phyloP scores from a whole-genome alignment of 2,329 filamentous ascomycete genomes.

The Rhynchosporium graminicola region DNA sequence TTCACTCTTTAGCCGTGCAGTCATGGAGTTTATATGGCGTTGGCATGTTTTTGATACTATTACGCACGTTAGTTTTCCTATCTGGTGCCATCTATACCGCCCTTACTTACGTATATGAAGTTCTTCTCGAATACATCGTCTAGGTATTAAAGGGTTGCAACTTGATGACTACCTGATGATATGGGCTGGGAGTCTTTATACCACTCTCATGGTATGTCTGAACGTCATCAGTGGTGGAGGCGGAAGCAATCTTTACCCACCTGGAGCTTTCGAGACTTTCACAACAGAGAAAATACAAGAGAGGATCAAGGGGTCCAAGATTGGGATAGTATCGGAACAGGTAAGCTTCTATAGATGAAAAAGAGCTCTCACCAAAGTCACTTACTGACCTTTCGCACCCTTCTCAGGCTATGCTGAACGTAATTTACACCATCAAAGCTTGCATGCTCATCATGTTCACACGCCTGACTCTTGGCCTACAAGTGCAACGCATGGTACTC shows the following conservation, averaged over 20 bases:
- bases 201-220: constrained; percentile 44
- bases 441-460: constrained; percentile 60
- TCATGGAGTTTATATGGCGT: constrained; percentile 32
- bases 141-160: constrained; percentile 28
- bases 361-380: constrained; percentile 41
- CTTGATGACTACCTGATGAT: constrained; percentile 33
- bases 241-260: constrained; percentile 46
- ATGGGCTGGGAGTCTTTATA: constrained; percentile 42
- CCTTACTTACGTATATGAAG: constrained; percentile 20
- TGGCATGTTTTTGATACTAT: constrained; percentile 30
- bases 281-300: constrained; percentile 43
- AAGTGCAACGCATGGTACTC: constrained; percentile 47
- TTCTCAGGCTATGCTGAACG: constrained; percentile 47
- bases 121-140: constrained; percentile 31
- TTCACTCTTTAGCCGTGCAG: constrained; percentile 25
- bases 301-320: constrained; percentile 57
- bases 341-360: constrained; percentile 36
- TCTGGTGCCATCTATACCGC: not conserved
- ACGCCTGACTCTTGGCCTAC: constrained; percentile 52
- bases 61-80: constrained; percentile 24
- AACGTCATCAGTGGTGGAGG: constrained; percentile 46
- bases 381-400: not conserved
- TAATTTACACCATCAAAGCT: constrained; percentile 55
- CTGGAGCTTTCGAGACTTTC: constrained; percentile 43
- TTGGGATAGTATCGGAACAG: constrained; percentile 61